These are phyloP conservation scores for Aurinia saxatilis DNA, from an alignment of 345 rosid genomes.

Conservation along the genomic window DNA sequence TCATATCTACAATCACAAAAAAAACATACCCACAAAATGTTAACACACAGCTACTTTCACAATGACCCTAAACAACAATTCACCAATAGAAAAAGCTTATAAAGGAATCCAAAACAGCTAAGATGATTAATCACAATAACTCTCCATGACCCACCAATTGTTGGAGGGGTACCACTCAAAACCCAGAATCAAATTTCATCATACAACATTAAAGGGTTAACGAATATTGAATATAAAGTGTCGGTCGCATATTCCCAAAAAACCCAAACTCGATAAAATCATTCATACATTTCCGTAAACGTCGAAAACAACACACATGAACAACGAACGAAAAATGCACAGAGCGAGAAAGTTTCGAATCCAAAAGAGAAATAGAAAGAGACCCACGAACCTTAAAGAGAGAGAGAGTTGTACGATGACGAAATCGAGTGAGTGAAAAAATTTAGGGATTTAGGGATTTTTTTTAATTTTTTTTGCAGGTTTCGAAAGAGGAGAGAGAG, in stretches of 20 bases:
- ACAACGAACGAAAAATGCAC: slow-evolving; percentile 3
- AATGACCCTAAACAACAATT: background rate
- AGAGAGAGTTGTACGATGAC: slow-evolving; percentile 14
- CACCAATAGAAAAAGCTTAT: too few species aligned
- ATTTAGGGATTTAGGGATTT: slow-evolving; percentile 31
- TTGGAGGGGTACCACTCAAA: too few species aligned
- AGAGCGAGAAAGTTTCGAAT: background rate
- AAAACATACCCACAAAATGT: too few species aligned
- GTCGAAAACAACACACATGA: slow-evolving; percentile 6
- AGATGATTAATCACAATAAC: too few species aligned
- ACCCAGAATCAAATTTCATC: background rate
- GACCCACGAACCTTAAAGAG: slow-evolving; percentile 10
- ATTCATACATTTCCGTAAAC: slow-evolving; percentile 21
- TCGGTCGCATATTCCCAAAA: slow-evolving; percentile 4
- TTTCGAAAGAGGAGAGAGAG: slow-evolving; percentile 5
- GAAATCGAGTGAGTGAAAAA: slow-evolving; percentile 2
- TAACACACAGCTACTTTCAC: too few species aligned
- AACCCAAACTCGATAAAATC: background rate
- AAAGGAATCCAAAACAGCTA: too few species aligned
- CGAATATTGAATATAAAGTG: background rate
- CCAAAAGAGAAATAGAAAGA: slow-evolving; percentile 15
- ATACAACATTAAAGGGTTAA: background rate
- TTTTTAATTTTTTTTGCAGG: background rate
- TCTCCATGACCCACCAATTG: too few species aligned
- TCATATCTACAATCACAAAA: slow-evolving; percentile 12